A percentile compares a stretch with the other conserved stretches of the same genome.
phyloP scores from a whole-genome alignment of 257 asterid species.

The Solanum clarkiae region DNA sequence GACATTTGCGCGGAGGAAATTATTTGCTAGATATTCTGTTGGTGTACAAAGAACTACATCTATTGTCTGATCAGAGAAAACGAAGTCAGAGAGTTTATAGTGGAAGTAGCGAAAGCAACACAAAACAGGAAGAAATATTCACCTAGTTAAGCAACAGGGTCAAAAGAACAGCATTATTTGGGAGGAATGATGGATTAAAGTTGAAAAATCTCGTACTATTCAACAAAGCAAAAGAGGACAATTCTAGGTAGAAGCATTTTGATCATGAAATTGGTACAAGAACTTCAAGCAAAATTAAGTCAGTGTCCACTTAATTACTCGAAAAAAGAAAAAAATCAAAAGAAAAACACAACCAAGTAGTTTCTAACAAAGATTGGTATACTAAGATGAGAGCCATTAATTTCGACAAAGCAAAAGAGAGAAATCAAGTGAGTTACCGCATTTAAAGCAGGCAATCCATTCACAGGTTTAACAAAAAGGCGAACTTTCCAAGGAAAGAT shows the following conservation, averaged over 20 bases:
- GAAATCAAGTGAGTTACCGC: not conserved
- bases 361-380: not conserved
- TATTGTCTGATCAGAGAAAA: not conserved
- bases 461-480: not conserved
- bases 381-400: not conserved
- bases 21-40: not conserved
- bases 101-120: not conserved
- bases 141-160: not conserved
- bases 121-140: not conserved
- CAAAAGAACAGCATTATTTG: not conserved
- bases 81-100: not conserved
- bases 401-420: not conserved
- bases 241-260: not conserved
- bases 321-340: not conserved
- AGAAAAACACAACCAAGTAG: not conserved
- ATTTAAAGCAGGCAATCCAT: not conserved
- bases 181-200: not conserved
- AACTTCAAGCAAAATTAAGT: not conserved
- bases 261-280: not conserved
- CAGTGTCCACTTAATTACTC: not conserved
- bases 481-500: not conserved
- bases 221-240: not conserved
- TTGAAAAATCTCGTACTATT: not conserved
- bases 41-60: not conserved
- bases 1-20: not conserved